A percentile compares a stretch with the other conserved stretches of the same genome.
phyloP scores from a whole-genome alignment of 2,329 filamentous ascomycete genomes.

The Penicillium polonicum region DNA sequence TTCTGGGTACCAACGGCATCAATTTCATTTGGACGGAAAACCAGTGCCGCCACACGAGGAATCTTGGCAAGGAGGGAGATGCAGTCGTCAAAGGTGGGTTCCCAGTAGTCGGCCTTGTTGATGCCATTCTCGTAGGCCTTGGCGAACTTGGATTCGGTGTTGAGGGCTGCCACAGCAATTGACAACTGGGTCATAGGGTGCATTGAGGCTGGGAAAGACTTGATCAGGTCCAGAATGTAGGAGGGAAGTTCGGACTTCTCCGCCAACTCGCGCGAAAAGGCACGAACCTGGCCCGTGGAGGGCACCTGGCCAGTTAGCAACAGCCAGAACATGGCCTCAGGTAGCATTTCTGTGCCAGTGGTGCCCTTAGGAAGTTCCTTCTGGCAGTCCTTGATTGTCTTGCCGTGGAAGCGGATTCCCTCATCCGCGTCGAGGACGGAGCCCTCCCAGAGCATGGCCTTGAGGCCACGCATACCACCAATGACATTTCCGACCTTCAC shows the following conservation, averaged over 20 bases:
- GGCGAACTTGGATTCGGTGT: slow-evolving; percentile 90
- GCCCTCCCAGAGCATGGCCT: slow-evolving; percentile 98
- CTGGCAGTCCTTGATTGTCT: slow-evolving; percentile 98
- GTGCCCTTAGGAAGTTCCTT: slow-evolving; percentile 88
- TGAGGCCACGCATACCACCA: slow-evolving; percentile 95
- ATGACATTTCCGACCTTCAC: slow-evolving; percentile 92
- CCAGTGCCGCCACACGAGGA: slow-evolving; percentile 93
- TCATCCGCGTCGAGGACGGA: slow-evolving; percentile 95
- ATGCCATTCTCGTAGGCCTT: slow-evolving; percentile 88
- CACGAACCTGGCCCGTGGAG: slow-evolving; percentile 74
- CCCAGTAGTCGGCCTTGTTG: slow-evolving; percentile 98
- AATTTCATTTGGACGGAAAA: slow-evolving; percentile 83
- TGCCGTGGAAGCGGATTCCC: slow-evolving; percentile 96
- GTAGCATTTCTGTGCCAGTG: slow-evolving; percentile 89
- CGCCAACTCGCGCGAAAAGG: slow-evolving; percentile 80
- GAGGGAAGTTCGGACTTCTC: slow-evolving; percentile 78
- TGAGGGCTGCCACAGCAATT: slow-evolving; percentile 91
- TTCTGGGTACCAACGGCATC: slow-evolving; percentile 71
- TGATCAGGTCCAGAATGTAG: slow-evolving; percentile 84
- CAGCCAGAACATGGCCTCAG: slow-evolving; percentile 99
- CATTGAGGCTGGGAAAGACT: slow-evolving; percentile 82
- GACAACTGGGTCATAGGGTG: slow-evolving; percentile 99
- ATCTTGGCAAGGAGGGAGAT: slow-evolving; percentile 94
- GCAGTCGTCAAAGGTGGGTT: slow-evolving; percentile 92
- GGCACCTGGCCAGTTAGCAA: slow-evolving; percentile 91